These are phyloP conservation scores for Nakaseomyces kungkrabaensis DNA, from an alignment of 1,139 yeast genomes.

Conservation along the genomic window DNA sequence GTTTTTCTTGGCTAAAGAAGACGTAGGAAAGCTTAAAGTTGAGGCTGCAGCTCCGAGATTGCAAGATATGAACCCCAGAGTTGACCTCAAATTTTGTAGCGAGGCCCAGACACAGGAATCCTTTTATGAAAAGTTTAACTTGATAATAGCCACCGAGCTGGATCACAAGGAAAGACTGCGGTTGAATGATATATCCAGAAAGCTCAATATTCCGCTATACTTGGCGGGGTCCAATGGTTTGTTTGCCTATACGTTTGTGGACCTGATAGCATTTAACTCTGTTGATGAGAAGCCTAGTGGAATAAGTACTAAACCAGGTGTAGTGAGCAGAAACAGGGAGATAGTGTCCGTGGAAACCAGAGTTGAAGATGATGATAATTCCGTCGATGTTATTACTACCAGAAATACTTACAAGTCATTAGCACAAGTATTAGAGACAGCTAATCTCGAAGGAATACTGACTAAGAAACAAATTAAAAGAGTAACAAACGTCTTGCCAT, in stretches of 20 bases:
- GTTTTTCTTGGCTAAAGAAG: conserved; percentile 59
- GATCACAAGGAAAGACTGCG: conserved; percentile 31
- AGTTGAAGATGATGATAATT: conserved; percentile 34
- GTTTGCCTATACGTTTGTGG: conserved; percentile 74
- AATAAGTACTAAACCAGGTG: conserved; percentile 37
- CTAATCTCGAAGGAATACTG: conserved; percentile 35
- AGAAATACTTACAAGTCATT: conserved; percentile 44
- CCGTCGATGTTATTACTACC: conserved; percentile 45
- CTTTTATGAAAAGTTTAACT: conserved; percentile 52
- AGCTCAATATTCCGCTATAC: conserved; percentile 53
- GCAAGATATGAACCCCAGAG: conserved; percentile 70
- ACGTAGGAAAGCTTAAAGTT: conserved; percentile 45
- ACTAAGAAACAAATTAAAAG: conserved; percentile 48
- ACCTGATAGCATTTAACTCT: conserved; percentile 53
- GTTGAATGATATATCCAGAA: conserved; percentile 48
- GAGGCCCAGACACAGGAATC: conserved; percentile 25
- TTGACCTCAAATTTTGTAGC: conserved; percentile 38
- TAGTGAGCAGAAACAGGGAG: conserved; percentile 39
- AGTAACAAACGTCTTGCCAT: conserved; percentile 52
- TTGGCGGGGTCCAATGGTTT: conserved; percentile 66
- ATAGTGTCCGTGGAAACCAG: conserved; percentile 39
- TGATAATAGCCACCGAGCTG: conserved; percentile 69
- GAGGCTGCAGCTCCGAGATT: conserved; percentile 50
- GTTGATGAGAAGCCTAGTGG: conserved; percentile 43
- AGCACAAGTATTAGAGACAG: conserved; percentile 31